Base-by-base conservation (phyloP, 2,329 filamentous ascomycete genomes). In the Zopfia rhizophila region DNA sequence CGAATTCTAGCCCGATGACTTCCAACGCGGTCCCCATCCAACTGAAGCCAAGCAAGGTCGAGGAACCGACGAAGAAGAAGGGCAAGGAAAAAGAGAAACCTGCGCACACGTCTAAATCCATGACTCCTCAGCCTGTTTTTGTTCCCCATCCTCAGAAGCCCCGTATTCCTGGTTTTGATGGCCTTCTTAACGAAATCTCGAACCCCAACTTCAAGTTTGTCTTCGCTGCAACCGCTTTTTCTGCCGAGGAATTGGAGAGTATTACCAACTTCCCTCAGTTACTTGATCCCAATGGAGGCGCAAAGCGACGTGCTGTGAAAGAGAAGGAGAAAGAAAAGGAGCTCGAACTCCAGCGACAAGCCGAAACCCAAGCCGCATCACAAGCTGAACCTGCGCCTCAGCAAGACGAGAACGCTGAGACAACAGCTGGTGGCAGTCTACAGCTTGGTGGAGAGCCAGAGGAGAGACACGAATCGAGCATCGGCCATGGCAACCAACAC, bases 371-470 rank as follows among this genome's bases (percentile, higher is more conserved):
- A 53, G 75, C 78, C 17, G 72, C 75, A 12, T 16, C 61, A 16
- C 38, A 47, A 19, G 43, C 56, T 29, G 78, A 81, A 31, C n/a
- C n/a, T n/a, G n/a, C n/a, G n/a, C n/a, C n/a, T n/a, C n/a, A n/a
- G n/a, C 78, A 80, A 19, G 91, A 96, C 54, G 90, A 90, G 45
- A 87, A 88, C 45, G 84, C 85, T 1, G 91, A 94, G 70, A 87
- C 66, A 14, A 89, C 67, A 8, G 67, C 63, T 23, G 68, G 89
- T 56, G 90, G 89, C 11, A 97, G 93, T 67, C 79, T 94, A 46
- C 92, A 95, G 47, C 80, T 97, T 13, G 93, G 93, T 45, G 93
- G 93, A 30, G 93, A 97, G 68, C 93, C 93, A 0, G 93, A 97
- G 67, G 91, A 96, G 56, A 81, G 83, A 5, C 66, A 67, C 51